Conservation (phyloP, 2,329 filamentous ascomycete genomes). For the Graphiopsis chlorocephala region DNA sequence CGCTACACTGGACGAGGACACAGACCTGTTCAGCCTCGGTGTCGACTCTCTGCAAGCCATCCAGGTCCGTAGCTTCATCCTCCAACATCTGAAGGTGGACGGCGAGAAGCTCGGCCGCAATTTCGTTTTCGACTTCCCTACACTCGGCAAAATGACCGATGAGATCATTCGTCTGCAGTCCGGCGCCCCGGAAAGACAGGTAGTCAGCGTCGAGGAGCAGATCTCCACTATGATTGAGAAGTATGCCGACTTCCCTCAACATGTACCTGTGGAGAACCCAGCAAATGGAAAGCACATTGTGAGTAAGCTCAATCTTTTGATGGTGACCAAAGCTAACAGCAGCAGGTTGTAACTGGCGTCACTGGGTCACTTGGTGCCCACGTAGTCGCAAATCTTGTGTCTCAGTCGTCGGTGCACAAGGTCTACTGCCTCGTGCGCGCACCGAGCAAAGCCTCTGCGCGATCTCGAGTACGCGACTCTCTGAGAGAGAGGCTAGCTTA, state of each 20-base stretch:
- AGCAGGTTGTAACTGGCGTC: conserved; percentile 34
- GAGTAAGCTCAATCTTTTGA: conserved; percentile 18
- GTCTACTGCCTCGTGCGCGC: conserved; percentile 48
- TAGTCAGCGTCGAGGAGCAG: conserved; percentile 37
- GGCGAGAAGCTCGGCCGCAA: conserved; percentile 52
- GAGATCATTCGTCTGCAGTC: conserved; percentile 44
- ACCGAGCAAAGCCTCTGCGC: conserved; percentile 28
- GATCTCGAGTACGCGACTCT: conserved; percentile 36
- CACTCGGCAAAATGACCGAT: conserved; percentile 45
- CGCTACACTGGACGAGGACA: conserved; percentile 31
- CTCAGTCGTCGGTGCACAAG: conserved; percentile 26
- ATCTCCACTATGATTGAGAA: conserved; percentile 46
- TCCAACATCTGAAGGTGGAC: conserved; percentile 50
- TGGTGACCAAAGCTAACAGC: not conserved
- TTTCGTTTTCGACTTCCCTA: conserved; percentile 58
- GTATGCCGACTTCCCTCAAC: conserved; percentile 37
- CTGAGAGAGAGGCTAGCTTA: conserved; percentile 37
- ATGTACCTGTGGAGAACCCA: conserved; percentile 19
- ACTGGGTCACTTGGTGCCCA: conserved; percentile 39
- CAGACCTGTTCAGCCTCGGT: conserved; percentile 58
- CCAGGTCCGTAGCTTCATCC: conserved; percentile 51
- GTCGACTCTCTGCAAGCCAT: conserved; percentile 61
- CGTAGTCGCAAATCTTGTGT: conserved; percentile 32
- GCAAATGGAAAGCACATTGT: conserved; percentile 25
- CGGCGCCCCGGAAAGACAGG: conserved; percentile 32